Evolutionary conservation across 139 green algal genomes (phyloP).

Genomic region (Auxenochlorella pyrenoidosa): DNA sequence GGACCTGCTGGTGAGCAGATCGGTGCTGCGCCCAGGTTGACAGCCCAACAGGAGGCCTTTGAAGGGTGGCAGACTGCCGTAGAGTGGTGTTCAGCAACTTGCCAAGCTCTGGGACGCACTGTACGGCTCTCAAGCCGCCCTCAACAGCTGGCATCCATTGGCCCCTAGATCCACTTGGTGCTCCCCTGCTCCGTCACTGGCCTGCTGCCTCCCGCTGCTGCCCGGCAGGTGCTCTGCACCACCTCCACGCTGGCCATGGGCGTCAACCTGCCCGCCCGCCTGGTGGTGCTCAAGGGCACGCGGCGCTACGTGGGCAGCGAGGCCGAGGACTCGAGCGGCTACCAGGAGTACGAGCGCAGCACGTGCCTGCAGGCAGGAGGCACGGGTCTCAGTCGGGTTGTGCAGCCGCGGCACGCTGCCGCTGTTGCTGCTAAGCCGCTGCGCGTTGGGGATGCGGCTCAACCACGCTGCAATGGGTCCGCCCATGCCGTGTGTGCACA

Average conservation of each 20-base stretch:
- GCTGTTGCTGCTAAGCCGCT: no score
- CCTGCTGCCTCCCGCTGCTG: not conserved
- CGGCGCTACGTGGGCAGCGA: conserved; percentile 58
- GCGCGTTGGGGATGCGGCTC: no score
- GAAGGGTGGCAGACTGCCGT: not conserved
- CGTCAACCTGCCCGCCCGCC: conserved; percentile 94
- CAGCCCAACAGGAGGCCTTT: not conserved
- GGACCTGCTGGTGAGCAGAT: conserved; percentile 61
- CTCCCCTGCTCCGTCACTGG: not conserved
- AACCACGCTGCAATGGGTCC: no score
- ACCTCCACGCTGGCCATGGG: conserved; percentile 92
- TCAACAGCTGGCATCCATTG: no score
- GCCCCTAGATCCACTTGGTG: no score
- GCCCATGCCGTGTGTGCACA: no score
- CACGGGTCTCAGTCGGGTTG: no score
- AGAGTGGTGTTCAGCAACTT: not conserved
- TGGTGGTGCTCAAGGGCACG: conserved; percentile 93
- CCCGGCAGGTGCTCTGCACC: conserved; percentile 88
- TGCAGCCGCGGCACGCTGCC: no score
- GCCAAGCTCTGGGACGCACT: no score
- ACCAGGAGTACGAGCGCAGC: conserved; percentile 90
- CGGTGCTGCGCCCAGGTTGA: not conserved
- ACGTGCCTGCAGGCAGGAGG: conserved; percentile 60
- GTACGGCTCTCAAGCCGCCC: no score
- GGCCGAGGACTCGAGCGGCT: conserved; percentile 55